phyloP scores from a whole-genome alignment of 306 rosid genomes.

The Glycyrrhiza uralensis region DNA sequence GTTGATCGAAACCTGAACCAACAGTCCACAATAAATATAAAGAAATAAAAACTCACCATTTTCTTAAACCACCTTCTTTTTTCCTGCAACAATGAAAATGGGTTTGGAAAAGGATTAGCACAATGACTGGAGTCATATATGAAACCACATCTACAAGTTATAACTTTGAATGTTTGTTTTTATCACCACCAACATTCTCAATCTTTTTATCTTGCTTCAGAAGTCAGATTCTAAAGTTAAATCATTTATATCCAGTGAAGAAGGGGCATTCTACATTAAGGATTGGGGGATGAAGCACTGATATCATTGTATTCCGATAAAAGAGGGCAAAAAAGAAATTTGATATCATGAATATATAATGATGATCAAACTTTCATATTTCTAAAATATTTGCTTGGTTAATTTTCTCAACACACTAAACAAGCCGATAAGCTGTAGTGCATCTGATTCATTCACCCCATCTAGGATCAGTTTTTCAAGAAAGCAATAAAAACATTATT shows the following conservation, averaged over 20 bases:
- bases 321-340: neutral
- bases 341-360: neutral
- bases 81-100: conserved; percentile 45
- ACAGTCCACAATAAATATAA: neutral
- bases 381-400: neutral
- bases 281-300: neutral
- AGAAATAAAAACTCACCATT: conserved; percentile 43
- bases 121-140: neutral
- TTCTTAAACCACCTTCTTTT: conserved; percentile 59
- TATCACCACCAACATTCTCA: neutral
- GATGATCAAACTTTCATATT: neutral
- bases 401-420: neutral
- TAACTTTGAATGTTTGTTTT: neutral
- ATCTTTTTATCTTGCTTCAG: neutral
- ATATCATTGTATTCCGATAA: neutral
- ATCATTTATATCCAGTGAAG: neutral
- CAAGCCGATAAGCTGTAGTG: neutral
- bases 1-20: neutral
- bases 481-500: neutral
- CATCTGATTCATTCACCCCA: neutral
- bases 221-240: conserved; percentile 1
- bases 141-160: neutral
- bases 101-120: conserved; percentile 2
- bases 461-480: neutral
- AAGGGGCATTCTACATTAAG: neutral